Percentiles rank a stretch among this genome's conserved stretches.
phyloP scores from a whole-genome alignment of 2,329 filamentous ascomycete species.

The Phialocephala sp. region DNA sequence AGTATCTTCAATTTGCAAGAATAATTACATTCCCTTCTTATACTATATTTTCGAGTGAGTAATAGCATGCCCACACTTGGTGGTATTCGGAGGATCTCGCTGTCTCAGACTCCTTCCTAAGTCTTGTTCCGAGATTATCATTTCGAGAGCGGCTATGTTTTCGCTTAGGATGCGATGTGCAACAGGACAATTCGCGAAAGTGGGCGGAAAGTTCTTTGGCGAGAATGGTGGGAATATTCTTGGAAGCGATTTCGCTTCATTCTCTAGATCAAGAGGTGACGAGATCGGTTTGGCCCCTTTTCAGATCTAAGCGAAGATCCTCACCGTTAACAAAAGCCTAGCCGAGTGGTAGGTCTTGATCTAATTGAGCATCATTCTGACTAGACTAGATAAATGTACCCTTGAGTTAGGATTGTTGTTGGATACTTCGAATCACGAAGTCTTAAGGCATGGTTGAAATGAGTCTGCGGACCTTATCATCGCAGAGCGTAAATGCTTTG shows the following conservation, averaged over 20 bases:
- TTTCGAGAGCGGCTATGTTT: neutral
- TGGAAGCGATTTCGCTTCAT: neutral
- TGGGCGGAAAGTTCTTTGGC: conserved; percentile 1
- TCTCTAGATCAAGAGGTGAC: neutral
- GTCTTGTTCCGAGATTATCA: neutral
- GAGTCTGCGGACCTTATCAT: neutral
- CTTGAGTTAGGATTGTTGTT: neutral
- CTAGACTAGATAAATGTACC: neutral
- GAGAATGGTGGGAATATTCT: neutral
- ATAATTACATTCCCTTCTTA: neutral
- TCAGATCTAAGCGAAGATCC: neutral
- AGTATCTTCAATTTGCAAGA: neutral
- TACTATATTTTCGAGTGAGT: neutral
- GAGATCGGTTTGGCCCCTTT: neutral
- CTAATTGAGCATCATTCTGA: neutral
- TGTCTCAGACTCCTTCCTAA: neutral
- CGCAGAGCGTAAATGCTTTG: neutral
- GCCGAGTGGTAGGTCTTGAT: neutral
- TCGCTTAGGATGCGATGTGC: conserved; percentile 1
- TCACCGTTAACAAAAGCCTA: too few species aligned
- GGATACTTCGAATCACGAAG: neutral
- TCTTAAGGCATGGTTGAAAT: too few species aligned
- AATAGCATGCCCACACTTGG: neutral
- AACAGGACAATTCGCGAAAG: neutral
- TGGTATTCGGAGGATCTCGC: neutral